These are phyloP conservation scores for Diospyros lotus DNA, from an alignment of 148 eudicot genomes.

Conservation along the genomic window DNA sequence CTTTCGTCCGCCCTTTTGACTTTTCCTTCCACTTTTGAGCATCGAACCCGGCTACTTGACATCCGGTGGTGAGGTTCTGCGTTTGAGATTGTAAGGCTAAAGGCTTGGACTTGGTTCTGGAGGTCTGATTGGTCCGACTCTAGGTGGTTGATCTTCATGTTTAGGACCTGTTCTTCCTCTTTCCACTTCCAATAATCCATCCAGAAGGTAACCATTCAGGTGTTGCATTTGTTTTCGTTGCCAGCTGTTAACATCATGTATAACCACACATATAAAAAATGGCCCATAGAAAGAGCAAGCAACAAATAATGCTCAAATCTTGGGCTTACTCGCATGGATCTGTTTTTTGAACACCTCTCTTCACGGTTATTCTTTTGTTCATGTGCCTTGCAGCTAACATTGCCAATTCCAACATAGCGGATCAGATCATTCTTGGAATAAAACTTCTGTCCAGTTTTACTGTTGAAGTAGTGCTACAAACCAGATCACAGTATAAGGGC, in stretches of 20 bases:
- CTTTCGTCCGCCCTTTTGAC: no score
- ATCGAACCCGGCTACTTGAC: no score
- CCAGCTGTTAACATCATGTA: slow-evolving; percentile 16
- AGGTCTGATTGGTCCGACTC: no score
- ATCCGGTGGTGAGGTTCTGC: no score
- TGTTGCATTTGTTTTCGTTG: slow-evolving; percentile 24
- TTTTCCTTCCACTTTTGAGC: no score
- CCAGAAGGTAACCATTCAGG: slow-evolving; percentile 61
- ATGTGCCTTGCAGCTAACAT: slow-evolving; percentile 12
- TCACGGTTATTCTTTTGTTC: slow-evolving; percentile 13
- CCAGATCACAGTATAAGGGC: not conserved
- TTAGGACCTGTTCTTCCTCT: no score
- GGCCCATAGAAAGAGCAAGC: slow-evolving; percentile 2
- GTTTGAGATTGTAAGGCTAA: no score
- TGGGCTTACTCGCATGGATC: slow-evolving; percentile 38
- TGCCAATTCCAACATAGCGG: slow-evolving; percentile 24
- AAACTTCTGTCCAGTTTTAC: slow-evolving; percentile 38
- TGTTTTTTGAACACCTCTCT: slow-evolving; percentile 22
- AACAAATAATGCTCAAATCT: slow-evolving; percentile 6
- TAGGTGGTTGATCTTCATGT: no score
- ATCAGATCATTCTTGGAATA: slow-evolving; percentile 49
- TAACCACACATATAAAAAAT: slow-evolving; percentile 11
- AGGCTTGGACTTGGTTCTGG: no score
- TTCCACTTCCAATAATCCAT: slow-evolving; percentile 28
- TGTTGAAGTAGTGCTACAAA: slow-evolving; percentile 49